Conservation (phyloP, 2,329 filamentous ascomycete species). For the Mollisia scopiformis region DNA sequence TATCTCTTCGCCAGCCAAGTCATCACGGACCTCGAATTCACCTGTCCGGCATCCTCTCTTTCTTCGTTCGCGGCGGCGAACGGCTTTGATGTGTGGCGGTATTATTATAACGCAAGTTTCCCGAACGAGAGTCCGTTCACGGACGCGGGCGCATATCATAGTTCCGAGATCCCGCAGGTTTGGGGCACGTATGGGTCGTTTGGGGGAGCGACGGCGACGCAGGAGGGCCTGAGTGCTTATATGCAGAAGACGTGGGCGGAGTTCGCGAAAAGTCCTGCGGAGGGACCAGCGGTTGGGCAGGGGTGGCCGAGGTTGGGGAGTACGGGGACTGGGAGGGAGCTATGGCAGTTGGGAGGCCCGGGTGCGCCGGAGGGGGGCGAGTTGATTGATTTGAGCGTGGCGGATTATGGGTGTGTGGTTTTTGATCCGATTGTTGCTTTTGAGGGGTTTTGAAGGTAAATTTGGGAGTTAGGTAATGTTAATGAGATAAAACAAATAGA, state of each 20-base stretch:
- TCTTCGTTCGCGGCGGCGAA: neutral
- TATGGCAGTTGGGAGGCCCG: neutral
- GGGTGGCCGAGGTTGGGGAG: neutral
- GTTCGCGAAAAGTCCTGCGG: neutral
- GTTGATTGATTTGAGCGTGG: neutral
- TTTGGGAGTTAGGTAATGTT: neutral
- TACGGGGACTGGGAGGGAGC: neutral
- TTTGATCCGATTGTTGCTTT: neutral
- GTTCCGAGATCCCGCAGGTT: neutral
- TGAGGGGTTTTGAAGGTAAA: neutral
- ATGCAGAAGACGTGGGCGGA: neutral
- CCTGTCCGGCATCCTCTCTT: neutral
- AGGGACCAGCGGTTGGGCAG: no score
- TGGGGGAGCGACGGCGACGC: neutral
- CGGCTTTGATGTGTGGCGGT: neutral
- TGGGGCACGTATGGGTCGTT: neutral
- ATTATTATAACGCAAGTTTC: neutral
- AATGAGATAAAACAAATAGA: no score
- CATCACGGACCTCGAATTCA: neutral
- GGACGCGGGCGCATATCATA: neutral
- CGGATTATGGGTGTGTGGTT: neutral
- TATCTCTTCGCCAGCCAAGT: neutral
- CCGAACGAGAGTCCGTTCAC: neutral
- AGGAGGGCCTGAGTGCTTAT: neutral
- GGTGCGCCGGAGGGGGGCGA: neutral